Percentiles rank a stretch among this genome's conserved stretches.
Evolutionary conservation across 345 rosid genomes (phyloP).

Genomic region (Gynandropsis gynandra): DNA sequence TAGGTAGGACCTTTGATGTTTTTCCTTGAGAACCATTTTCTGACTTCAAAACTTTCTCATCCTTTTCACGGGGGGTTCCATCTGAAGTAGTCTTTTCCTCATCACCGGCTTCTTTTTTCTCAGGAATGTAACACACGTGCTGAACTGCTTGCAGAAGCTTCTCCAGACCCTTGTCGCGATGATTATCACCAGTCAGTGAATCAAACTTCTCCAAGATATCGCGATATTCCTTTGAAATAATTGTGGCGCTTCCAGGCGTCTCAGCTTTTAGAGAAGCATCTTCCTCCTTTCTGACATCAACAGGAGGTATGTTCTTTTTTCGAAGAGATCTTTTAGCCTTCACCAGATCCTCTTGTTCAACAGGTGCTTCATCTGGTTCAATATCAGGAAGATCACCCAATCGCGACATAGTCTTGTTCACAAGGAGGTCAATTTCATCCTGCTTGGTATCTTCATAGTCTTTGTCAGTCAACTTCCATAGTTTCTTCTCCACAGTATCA

Average conservation of each 20-base stretch:
- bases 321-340: constrained; percentile 43
- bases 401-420: constrained; percentile 56
- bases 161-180: constrained; percentile 84
- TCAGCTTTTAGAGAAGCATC: constrained; percentile 50
- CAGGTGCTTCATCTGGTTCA: constrained; percentile 35
- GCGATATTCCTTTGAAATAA: constrained; percentile 45
- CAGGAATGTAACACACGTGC: constrained; percentile 47
- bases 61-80: constrained; percentile 25
- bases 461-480: constrained; percentile 73
- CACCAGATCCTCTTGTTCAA: constrained; percentile 45
- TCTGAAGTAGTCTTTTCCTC: constrained; percentile 38
- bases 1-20: constrained; percentile 34
- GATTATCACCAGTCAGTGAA: constrained; percentile 63
- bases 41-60: constrained; percentile 21
- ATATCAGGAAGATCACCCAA: constrained; percentile 64
- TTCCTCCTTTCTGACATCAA: constrained; percentile 81
- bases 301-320: constrained; percentile 46
- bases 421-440: constrained; percentile 66
- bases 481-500: constrained; percentile 61
- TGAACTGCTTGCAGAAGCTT: constrained; percentile 79
- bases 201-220: constrained; percentile 49
- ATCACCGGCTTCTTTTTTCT: constrained; percentile 29
- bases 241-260: constrained; percentile 79
- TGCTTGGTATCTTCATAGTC: constrained; percentile 72
- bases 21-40: constrained; percentile 43